A percentile compares a stretch with the other conserved stretches of the same genome.
Evolutionary conservation across 257 asterid species (phyloP).

Genomic region (Solanum commersonii): DNA sequence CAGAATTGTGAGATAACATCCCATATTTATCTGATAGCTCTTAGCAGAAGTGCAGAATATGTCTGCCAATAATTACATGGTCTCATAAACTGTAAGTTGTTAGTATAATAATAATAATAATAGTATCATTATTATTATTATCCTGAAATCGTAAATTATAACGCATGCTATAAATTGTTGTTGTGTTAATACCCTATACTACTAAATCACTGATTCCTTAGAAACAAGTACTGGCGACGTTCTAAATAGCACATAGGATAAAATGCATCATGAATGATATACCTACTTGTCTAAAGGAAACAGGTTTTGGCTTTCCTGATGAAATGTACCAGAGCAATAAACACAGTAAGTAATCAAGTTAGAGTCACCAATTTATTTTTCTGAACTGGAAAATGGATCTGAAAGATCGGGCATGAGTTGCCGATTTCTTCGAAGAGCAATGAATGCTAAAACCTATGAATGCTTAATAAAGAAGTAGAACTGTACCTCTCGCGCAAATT

Average conservation of each 20-base stretch:
- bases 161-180: neutral
- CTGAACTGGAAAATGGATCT: neutral
- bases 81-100: neutral
- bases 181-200: neutral
- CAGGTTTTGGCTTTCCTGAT: neutral
- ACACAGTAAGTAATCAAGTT: neutral
- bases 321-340: neutral
- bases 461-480: neutral
- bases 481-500: constrained; percentile 81
- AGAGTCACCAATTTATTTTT: neutral
- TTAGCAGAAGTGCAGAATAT: neutral
- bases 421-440: neutral
- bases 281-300: neutral
- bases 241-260: neutral
- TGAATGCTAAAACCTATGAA: neutral
- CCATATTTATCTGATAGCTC: neutral
- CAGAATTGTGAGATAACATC: neutral
- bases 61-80: neutral
- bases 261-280: neutral
- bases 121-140: neutral
- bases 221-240: neutral
- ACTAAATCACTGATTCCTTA: neutral
- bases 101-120: neutral
- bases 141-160: neutral
- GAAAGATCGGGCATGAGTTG: neutral